phyloP scores from a whole-genome alignment of 2,329 filamentous ascomycete genomes.

The Xylaria multiplex region DNA sequence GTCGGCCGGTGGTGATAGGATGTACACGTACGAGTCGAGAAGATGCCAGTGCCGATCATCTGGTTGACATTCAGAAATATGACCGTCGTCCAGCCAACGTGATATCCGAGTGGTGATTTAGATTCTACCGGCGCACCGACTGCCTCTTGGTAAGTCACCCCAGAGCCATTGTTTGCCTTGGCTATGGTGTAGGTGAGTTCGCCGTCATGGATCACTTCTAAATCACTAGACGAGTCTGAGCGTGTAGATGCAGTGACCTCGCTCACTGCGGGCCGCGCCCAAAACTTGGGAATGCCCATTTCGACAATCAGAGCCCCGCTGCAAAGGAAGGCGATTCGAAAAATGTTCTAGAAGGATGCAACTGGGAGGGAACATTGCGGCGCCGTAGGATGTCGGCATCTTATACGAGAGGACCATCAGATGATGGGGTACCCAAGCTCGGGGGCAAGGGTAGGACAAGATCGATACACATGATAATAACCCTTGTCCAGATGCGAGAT shows the following conservation, averaged over 20 bases:
- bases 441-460: background rate
- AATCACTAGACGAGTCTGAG: conserved; percentile 35
- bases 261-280: conserved; percentile 29
- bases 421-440: background rate
- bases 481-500: conserved; percentile 22
- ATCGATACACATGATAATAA: conserved; percentile 22
- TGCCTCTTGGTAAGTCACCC: conserved; percentile 66
- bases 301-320: background rate
- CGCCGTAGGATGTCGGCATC: conserved; percentile 14
- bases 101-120: conserved; percentile 68
- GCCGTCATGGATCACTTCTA: conserved; percentile 45
- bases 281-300: conserved; percentile 43
- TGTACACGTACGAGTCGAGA: conserved; percentile 52
- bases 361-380: background rate
- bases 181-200: conserved; percentile 44
- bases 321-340: background rate
- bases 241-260: conserved; percentile 21
- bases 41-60: conserved; percentile 72
- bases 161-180: conserved; percentile 55
- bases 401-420: conserved; percentile 14
- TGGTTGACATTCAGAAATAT: conserved; percentile 68
- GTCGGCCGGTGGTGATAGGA: background rate
- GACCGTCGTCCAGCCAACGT: conserved; percentile 65
- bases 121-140: conserved; percentile 69
- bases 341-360: background rate